These are phyloP conservation scores for Fusarium proliferatum DNA, from an alignment of 2,329 filamentous ascomycete species.

Conservation along the genomic window DNA sequence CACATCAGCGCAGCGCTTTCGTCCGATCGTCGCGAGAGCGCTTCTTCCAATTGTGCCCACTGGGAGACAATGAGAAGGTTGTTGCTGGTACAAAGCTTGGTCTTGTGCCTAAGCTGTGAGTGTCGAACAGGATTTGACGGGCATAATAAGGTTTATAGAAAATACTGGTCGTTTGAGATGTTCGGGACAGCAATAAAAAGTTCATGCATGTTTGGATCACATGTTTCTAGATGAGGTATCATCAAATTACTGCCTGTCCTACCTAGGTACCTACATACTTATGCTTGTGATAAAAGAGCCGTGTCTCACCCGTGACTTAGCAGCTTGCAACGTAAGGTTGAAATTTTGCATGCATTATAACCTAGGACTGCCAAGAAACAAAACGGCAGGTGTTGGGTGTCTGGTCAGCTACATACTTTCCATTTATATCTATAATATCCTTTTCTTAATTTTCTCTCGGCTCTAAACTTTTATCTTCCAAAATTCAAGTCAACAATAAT, in stretches of 20 bases:
- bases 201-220: neutral
- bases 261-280: neutral
- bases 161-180: neutral
- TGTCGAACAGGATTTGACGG: no score
- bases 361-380: neutral
- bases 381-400: neutral
- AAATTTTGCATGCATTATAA: neutral
- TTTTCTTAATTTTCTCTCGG: neutral
- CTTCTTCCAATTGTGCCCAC: conserved; percentile 75
- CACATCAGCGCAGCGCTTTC: conserved; percentile 77
- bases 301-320: neutral
- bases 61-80: conserved; percentile 66
- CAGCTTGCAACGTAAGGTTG: neutral
- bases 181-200: neutral
- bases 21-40: conserved; percentile 72
- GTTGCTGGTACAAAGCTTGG: conserved; percentile 65
- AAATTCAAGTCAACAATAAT: neutral
- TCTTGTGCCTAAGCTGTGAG: conserved; percentile 64
- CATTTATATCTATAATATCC: neutral
- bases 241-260: neutral
- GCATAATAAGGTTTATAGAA: neutral
- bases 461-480: neutral
- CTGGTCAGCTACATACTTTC: neutral
- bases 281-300: neutral
- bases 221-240: no score